These are phyloP conservation scores for Tricholoma sp. DNA, from an alignment of 768 basidiomycete species.

Conservation along the genomic window DNA sequence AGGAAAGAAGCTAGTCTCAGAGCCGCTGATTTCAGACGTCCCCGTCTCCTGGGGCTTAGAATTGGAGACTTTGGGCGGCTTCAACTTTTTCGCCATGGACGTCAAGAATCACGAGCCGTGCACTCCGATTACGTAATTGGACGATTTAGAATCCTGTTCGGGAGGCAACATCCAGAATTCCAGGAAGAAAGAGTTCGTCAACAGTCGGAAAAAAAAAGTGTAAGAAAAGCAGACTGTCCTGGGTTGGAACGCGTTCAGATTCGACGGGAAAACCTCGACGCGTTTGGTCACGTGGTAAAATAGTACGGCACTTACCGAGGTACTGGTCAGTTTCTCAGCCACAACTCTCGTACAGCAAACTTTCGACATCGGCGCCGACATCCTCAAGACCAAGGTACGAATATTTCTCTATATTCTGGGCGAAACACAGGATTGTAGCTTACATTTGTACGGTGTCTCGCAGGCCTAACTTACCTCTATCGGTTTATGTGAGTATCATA, in stretches of 20 bases:
- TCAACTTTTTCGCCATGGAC: conserved; percentile 1
- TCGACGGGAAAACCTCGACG: not conserved
- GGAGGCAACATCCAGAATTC: not conserved
- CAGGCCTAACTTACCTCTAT: conserved; percentile 8
- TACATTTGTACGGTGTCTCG: not conserved
- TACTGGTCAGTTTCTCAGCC: conserved; percentile 38
- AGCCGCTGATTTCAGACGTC: not conserved
- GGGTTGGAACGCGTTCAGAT: not conserved
- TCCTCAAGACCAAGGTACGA: conserved; percentile 44
- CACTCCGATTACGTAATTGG: not conserved
- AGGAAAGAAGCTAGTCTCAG: conserved; percentile 11
- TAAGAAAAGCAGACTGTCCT: not conserved
- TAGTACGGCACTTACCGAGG: conserved; percentile 23
- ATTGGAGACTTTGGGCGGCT: not conserved
- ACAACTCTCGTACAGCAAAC: conserved; percentile 21
- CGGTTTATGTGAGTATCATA: conserved; percentile 30
- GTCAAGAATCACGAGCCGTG: not conserved
- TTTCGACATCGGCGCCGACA: conserved; percentile 48
- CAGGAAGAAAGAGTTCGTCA: not conserved
- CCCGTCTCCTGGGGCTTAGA: not conserved
- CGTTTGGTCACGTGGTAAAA: conserved; percentile 8
- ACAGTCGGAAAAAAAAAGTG: not conserved
- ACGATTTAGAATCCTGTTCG: not conserved
- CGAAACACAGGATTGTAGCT: conserved; percentile 2
- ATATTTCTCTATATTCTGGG: conserved; percentile 2